Base-by-base conservation (phyloP, 192 early-diverging fungal species). In the Coemansia sp. region DNA sequence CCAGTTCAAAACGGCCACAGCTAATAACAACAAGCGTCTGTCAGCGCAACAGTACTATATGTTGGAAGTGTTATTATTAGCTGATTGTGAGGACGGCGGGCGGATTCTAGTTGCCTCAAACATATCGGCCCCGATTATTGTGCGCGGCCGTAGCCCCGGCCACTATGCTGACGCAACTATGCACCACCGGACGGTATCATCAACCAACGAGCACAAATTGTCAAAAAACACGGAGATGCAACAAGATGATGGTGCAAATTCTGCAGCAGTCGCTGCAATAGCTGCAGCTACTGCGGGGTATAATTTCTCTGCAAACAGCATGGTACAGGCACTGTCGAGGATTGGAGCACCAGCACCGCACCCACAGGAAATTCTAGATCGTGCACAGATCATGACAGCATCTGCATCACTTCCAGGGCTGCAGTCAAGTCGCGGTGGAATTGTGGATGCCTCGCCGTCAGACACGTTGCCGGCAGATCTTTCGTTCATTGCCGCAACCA, bases 1-100 rank as follows among this genome's bases (percentile, higher is more conserved):
- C 39, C 96, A 98, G 83, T 98, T 98, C 88, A 97, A 97, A 68
- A 90, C 91, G 0, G 95, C 95, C 21, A 98, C 96, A 0, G 93
- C 93, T 24, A 98, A 97, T 76, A 97, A 95, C 66, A 93, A 93
- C 56, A 94, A 94, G 75, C 87, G 95, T 51, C 84, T 93, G 21
- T 93, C 92, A 14, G 93, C 95, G 10, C 96, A 98, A 75, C 96
- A 98, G 71, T 96, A 95, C 80, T 95, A 95, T 66, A 85, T 88
- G n/a, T 83, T 97, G 42, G 71, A 85, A 23, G 87, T 94, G 0
- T 90, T 93, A 66, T 81, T 97, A 22, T 90, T 84, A 70, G 95
- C 87, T n/a, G 85, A 89, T 55, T 85, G 84, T 30, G 87, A 84
- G 14, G 84, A 84, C 32, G 88, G 88, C 46, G 59, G 61, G 60